phyloP scores from a whole-genome alignment of 441 rosid genomes.

The Daphne laureola region DNA sequence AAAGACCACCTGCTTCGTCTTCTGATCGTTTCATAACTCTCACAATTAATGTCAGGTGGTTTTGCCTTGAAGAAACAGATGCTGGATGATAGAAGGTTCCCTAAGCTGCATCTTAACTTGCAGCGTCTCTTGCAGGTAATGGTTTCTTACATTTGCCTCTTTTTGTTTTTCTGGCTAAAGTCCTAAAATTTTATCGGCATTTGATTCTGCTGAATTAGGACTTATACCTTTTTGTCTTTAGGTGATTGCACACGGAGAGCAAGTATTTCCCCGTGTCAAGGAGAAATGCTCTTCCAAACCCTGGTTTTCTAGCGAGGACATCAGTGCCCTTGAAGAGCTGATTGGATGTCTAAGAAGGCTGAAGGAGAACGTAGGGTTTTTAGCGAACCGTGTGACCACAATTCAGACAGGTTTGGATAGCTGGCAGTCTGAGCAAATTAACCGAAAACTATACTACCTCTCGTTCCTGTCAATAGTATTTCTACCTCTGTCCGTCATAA shows the following conservation, averaged over 20 bases:
- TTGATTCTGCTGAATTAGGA: constrained; percentile 3
- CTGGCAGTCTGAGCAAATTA: constrained; percentile 96
- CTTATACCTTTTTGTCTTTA: constrained; percentile 16
- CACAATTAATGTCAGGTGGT: constrained; percentile 50
- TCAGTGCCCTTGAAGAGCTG: constrained; percentile 63
- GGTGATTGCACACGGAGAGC: constrained; percentile 95
- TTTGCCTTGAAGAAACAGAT: constrained; percentile 81
- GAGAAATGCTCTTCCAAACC: constrained; percentile 72
- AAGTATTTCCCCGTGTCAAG: constrained; percentile 89
- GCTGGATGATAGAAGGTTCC: constrained; percentile 90
- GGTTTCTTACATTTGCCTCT: constrained; percentile 3
- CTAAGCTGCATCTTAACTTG: constrained; percentile 88
- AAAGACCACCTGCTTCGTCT: background rate
- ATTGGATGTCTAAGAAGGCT: constrained; percentile 76
- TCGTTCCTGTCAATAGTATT: constrained; percentile 86
- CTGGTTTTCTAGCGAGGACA: constrained; percentile 73
- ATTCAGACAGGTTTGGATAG: constrained; percentile 89
- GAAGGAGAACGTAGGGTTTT: constrained; percentile 87
- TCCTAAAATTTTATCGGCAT: constrained; percentile 3
- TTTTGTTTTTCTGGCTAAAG: background rate
- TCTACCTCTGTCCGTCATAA: constrained; percentile 84
- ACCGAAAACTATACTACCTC: constrained; percentile 80
- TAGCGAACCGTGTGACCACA: constrained; percentile 81
- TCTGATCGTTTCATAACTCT: background rate
- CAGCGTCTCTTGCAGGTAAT: constrained; percentile 86